Percentiles rank a stretch among this genome's conserved stretches.
Conservation (phyloP, 208 protist genomes). For the Acanthamoeba sp. region DNA sequence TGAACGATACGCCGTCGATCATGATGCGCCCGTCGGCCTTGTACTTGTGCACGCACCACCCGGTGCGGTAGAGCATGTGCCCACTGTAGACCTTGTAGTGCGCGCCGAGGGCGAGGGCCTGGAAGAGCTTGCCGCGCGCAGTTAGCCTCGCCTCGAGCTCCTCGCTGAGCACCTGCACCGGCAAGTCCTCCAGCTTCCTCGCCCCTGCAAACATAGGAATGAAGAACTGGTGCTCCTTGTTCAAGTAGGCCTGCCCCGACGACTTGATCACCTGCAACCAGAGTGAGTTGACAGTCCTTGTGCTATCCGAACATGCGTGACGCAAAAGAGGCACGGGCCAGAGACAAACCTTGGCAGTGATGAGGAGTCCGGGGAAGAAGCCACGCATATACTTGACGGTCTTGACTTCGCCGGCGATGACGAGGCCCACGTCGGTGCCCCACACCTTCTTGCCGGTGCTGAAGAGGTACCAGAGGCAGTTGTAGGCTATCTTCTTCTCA, state of each 20-base stretch:
- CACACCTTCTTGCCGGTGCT: conserved; percentile 19
- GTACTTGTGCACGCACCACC: not conserved
- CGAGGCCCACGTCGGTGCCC: not conserved
- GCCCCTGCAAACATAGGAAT: too few relatives aligned
- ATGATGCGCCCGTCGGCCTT: conserved; percentile 67
- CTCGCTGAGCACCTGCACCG: too few relatives aligned
- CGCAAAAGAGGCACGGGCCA: too few relatives aligned
- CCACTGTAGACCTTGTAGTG: not conserved
- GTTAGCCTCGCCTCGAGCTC: too few relatives aligned
- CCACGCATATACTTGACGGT: not conserved
- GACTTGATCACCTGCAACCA: too few relatives aligned
- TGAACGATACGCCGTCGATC: conserved; percentile 68
- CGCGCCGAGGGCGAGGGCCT: not conserved
- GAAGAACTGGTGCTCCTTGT: too few relatives aligned
- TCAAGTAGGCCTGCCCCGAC: too few relatives aligned
- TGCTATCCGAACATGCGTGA: too few relatives aligned
- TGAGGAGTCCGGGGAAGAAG: not conserved
- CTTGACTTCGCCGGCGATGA: not conserved
- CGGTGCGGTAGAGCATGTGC: not conserved
- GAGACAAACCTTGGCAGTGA: not conserved
- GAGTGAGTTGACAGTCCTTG: too few relatives aligned
- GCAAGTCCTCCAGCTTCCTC: too few relatives aligned
- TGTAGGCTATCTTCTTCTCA: conserved; percentile 41
- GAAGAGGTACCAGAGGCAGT: conserved; percentile 70
- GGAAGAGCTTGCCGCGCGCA: not conserved